Percentiles rank a stretch among this genome's conserved stretches.
Evolutionary conservation across 2,329 filamentous ascomycete species (phyloP).

Genomic region (Phaeosphaeriaceae sp.): DNA sequence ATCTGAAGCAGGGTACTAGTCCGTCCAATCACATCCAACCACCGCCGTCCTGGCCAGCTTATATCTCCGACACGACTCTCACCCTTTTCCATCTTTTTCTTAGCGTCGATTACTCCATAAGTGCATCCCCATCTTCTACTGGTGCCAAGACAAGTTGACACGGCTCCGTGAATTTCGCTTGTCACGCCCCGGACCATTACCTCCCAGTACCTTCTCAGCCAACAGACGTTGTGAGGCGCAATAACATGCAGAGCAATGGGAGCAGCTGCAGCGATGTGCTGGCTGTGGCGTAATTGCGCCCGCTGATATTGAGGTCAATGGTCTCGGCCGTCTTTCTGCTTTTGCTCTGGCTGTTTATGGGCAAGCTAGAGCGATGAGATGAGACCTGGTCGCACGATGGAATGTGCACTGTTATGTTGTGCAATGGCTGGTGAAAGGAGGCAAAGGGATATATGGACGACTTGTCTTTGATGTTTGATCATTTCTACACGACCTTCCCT

Average conservation of each 20-base stretch:
- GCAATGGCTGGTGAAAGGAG: constrained; percentile 9
- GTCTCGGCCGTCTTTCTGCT: constrained; percentile 14
- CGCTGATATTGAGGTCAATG: constrained; percentile 4
- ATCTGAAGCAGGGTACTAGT: constrained; percentile 1
- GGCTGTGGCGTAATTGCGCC: constrained; percentile 7
- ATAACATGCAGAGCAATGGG: not conserved
- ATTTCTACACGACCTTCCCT: not conserved
- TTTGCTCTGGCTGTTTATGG: constrained; percentile 9
- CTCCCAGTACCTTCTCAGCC: constrained; percentile 6
- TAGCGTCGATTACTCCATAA: constrained; percentile 10
- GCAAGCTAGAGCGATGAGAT: constrained; percentile 12
- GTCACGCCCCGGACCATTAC: constrained; percentile 5
- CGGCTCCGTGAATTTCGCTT: constrained; percentile 24
- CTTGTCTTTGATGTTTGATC: not conserved
- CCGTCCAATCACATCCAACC: constrained; percentile 10
- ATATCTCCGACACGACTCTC: constrained; percentile 9
- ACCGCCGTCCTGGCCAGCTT: not conserved
- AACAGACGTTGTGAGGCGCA: constrained; percentile 8
- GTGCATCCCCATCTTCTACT: constrained; percentile 10
- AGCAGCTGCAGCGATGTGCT: constrained; percentile 6
- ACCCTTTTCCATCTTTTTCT: constrained; percentile 1
- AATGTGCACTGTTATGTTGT: constrained; percentile 20
- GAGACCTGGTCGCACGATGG: constrained; percentile 13
- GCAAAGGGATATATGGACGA: constrained; percentile 6
- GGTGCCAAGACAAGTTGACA: constrained; percentile 14